phyloP scores from a whole-genome alignment of 768 basidiomycete genomes.

The Pisolithus orientalis region DNA sequence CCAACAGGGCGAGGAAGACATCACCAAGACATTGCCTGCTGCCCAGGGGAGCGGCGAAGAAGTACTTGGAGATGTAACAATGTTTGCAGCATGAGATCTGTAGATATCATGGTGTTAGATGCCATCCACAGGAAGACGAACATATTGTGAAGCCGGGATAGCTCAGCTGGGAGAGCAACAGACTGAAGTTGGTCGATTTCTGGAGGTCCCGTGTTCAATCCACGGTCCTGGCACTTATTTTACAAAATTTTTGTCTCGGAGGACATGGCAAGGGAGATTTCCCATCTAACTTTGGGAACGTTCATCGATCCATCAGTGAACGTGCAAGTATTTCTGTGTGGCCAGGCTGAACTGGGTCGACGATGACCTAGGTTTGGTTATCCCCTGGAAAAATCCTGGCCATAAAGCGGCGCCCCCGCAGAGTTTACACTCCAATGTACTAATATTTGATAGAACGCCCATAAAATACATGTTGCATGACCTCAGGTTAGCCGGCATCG shows the following conservation, averaged over 20 bases:
- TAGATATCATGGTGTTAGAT: not conserved
- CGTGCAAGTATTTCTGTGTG: too few relatives aligned
- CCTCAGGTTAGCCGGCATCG: too few relatives aligned
- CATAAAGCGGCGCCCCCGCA: too few relatives aligned
- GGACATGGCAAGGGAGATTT: not conserved
- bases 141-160: slow-evolving; percentile 40
- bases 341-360: too few relatives aligned
- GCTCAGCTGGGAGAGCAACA: slow-evolving; percentile 74
- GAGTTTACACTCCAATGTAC: too few relatives aligned
- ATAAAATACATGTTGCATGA: too few relatives aligned
- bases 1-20: slow-evolving; percentile 3
- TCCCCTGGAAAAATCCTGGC: too few relatives aligned
- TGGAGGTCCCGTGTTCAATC: slow-evolving; percentile 54
- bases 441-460: too few relatives aligned
- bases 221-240: slow-evolving; percentile 43
- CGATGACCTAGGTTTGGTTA: too few relatives aligned
- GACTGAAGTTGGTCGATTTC: slow-evolving; percentile 48
- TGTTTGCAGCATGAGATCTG: slow-evolving; percentile 12
- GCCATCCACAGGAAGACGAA: not conserved
- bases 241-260: not conserved
- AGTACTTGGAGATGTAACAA: slow-evolving; percentile 25
- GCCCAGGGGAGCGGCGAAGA: slow-evolving; percentile 26
- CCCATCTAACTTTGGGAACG: not conserved
- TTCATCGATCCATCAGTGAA: not conserved
- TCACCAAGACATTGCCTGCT: slow-evolving; percentile 29